Base-by-base conservation (phyloP, 352 stramenopile species). In the Globisporangium lucens region DNA sequence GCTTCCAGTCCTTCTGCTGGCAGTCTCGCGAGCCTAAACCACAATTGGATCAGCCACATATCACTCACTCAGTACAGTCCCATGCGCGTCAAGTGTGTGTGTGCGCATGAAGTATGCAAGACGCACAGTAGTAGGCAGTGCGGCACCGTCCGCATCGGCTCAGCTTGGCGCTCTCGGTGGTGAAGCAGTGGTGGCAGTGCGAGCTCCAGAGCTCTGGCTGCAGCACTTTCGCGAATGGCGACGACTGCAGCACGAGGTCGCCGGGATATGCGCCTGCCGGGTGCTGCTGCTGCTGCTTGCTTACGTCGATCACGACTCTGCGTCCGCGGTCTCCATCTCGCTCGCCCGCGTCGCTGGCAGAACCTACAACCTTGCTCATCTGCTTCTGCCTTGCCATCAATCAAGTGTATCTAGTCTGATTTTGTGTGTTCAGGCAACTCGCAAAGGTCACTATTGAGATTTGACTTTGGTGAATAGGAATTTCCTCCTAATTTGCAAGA, bases 101-200 rank as follows among this genome's bases (percentile, higher is more conserved):
- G 38, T 33, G 33, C 20, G 33, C 20, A 30, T 46, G 38, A 46
- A 46, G 4, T 46, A 46, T 46, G 38, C 13, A 29, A 27, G n/a
- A 70, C 81, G 57, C 47, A 90, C 86, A 94, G 69, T 94, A 94
- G 29, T 86, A 80, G 9, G 74, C 82, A 0, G 73, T 69, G 55
- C 67, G 73, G 62, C 86, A 94, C 15, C 78, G 72, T 2, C 80
- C 79, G 46, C 86, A 94, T 60, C 82, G 80, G 51, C 78, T 83
- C 27, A 91, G 75, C 35, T 68, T 69, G 20, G 33, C 15, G 17
- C 27, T 22, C 36, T 61, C 67, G 30, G 67, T 66, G 0, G 47
- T 33, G 56, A 94, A 92, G 69, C 86, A 94, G 17, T 73, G 71
- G 68, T 90, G 80, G 64, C 86, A 94, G 36, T 82, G 79, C 27